Percentiles rank a stretch among this genome's conserved stretches.
Conservation (phyloP, 495 filamentous ascomycete genomes). For the Daldinia concentrica region DNA sequence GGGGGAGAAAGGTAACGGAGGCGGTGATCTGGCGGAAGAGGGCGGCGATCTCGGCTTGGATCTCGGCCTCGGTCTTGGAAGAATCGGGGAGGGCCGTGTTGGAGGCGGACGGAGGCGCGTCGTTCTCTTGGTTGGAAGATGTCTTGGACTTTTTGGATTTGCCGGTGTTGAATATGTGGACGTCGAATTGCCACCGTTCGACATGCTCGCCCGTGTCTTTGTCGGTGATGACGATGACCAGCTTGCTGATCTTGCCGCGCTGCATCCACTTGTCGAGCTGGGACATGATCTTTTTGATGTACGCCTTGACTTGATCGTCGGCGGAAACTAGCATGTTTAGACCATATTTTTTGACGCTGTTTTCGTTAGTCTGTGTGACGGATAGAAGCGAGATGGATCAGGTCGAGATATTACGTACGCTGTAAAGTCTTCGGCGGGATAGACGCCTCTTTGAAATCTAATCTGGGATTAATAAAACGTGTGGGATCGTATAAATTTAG, state of each 20-base stretch:
- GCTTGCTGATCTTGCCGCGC: conserved; percentile 93
- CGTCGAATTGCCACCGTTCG: conserved; percentile 98
- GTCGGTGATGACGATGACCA: conserved; percentile 93
- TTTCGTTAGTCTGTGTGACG: conserved; percentile 6
- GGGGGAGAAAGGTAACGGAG: conserved; percentile 94
- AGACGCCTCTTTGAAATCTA: conserved; percentile 94
- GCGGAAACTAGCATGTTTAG: conserved; percentile 96
- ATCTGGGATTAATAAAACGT: conserved; percentile 13
- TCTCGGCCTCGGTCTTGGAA: conserved; percentile 91
- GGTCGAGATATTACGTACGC: conserved; percentile 64
- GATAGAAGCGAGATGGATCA: background rate
- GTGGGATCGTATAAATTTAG: background rate
- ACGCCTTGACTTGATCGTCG: conserved; percentile 98
- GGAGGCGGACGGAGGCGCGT: conserved; percentile 30
- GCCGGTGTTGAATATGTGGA: conserved; percentile 75
- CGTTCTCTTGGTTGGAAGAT: conserved; percentile 64
- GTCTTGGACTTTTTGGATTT: conserved; percentile 46
- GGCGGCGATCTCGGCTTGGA: conserved; percentile 92
- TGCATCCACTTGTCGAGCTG: conserved; percentile 97
- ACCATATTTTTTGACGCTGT: conserved; percentile 96
- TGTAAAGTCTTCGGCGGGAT: conserved; percentile 97
- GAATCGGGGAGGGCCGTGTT: conserved; percentile 48
- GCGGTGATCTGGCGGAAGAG: conserved; percentile 98
- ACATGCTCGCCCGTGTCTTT: conserved; percentile 97
- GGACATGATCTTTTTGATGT: conserved; percentile 98